Evolutionary conservation across 179 eudicot species (phyloP).

Genomic region (Drosera spatulata): DNA sequence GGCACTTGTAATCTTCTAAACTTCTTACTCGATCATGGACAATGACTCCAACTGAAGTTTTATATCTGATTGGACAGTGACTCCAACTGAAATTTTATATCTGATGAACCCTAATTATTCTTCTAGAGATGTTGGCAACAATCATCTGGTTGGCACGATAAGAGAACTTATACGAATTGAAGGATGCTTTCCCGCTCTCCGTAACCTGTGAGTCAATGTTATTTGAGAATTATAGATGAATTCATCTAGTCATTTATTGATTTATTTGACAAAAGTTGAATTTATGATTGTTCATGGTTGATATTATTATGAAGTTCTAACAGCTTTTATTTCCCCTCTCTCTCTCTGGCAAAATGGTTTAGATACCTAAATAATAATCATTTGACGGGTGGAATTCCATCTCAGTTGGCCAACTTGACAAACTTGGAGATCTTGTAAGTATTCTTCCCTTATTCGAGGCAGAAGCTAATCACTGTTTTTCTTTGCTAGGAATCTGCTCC

Average conservation of each 20-base stretch:
- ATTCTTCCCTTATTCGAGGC: slow-evolving; percentile 1
- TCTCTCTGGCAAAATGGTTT: slow-evolving; percentile 9
- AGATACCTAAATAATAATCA: slow-evolving; percentile 88
- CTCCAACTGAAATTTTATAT: not conserved
- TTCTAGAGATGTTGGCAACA: slow-evolving; percentile 84
- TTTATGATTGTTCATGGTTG: too few species aligned
- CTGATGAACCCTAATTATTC: slow-evolving; percentile 6
- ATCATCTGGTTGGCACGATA: slow-evolving; percentile 91
- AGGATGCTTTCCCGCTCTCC: slow-evolving; percentile 93
- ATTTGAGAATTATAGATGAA: not conserved
- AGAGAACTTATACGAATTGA: slow-evolving; percentile 95
- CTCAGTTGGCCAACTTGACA: slow-evolving; percentile 83
- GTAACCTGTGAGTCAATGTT: slow-evolving; percentile 63
- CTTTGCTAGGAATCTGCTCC: not conserved
- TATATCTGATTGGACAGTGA: not conserved
- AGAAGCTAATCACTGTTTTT: not conserved
- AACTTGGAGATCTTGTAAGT: slow-evolving; percentile 96
- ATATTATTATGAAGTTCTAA: too few species aligned
- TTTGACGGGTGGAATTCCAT: slow-evolving; percentile 88
- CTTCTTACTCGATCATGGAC: not conserved
- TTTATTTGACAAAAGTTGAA: too few species aligned
- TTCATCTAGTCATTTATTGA: too few species aligned
- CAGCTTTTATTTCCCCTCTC: too few species aligned
- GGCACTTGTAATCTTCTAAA: slow-evolving; percentile 54
- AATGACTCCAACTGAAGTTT: not conserved